phyloP scores from a whole-genome alignment of 2,329 filamentous ascomycete genomes.

The Nannizzia gypsea region DNA sequence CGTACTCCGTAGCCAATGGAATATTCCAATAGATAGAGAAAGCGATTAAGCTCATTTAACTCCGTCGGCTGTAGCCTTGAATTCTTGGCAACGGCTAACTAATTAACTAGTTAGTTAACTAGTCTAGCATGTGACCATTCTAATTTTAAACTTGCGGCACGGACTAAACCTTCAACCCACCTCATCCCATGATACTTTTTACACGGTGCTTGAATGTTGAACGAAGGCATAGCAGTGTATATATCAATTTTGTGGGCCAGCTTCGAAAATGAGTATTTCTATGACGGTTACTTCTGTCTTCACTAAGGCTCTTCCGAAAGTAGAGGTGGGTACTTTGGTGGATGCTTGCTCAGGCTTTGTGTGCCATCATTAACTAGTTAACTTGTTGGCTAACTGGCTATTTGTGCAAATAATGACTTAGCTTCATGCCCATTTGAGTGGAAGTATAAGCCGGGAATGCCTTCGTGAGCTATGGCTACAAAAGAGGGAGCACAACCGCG shows the following conservation, averaged over 20 bases:
- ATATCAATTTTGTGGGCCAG: neutral
- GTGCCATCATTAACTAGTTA: no score
- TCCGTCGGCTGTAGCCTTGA: no score
- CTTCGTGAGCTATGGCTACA: conserved; percentile 62
- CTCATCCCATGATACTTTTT: no score
- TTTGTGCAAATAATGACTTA: conserved; percentile 23
- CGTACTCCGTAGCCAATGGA: no score
- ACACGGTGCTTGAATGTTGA: neutral
- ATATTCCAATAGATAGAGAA: no score
- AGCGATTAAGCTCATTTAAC: no score
- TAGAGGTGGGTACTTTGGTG: conserved; percentile 21
- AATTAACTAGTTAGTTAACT: no score
- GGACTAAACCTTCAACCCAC: no score
- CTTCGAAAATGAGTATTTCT: conserved; percentile 17
- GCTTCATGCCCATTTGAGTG: conserved; percentile 71
- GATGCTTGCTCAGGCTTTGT: no score
- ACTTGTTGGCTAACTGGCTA: neutral
- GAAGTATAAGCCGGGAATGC: conserved; percentile 60
- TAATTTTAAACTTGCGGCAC: no score
- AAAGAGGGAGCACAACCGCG: conserved; percentile 42
- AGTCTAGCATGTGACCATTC: no score
- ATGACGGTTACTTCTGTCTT: conserved; percentile 23
- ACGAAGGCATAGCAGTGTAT: neutral
- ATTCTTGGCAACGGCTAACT: no score
- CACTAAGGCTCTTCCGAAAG: conserved; percentile 26